A percentile compares a stretch with the other conserved stretches of the same genome.
phyloP scores from a whole-genome alignment of 2,329 filamentous ascomycete species.

The Cladophialophora bantiana region DNA sequence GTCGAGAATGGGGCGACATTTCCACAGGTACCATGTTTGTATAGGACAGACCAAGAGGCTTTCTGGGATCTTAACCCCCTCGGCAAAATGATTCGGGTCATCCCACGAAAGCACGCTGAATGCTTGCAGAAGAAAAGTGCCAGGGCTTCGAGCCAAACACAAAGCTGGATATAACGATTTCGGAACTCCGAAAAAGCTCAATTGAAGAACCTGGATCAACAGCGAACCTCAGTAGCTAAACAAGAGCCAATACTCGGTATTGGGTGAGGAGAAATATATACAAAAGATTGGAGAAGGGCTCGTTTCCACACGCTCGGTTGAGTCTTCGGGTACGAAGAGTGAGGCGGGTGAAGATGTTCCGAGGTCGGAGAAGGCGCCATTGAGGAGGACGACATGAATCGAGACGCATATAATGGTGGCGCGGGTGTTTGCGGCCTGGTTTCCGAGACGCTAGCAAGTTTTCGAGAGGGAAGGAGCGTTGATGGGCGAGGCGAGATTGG shows the following conservation, averaged over 20 bases:
- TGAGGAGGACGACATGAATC: constrained; percentile 26
- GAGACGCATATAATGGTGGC: constrained; percentile 17
- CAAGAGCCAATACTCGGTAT: not conserved
- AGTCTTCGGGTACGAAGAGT: constrained; percentile 9
- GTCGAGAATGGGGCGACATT: constrained; percentile 39
- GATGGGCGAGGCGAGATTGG: constrained; percentile 28
- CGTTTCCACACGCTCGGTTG: constrained; percentile 7
- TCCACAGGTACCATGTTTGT: constrained; percentile 30
- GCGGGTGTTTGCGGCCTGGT: constrained; percentile 1
- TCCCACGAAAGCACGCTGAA: constrained; percentile 4
- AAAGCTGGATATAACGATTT: not conserved
- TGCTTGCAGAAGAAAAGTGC: not conserved
- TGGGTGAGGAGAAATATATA: constrained; percentile 29
- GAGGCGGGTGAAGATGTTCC: constrained; percentile 15
- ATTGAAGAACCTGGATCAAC: not conserved
- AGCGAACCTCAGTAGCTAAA: not conserved
- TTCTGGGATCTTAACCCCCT: constrained; percentile 30
- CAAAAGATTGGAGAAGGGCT: constrained; percentile 11
- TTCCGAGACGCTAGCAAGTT: constrained; percentile 34
- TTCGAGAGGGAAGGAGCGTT: constrained; percentile 24
- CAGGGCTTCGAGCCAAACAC: not conserved
- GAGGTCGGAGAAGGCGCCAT: constrained; percentile 29
- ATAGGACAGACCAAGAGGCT: constrained; percentile 20
- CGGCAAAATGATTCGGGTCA: constrained; percentile 31
- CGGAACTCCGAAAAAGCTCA: not conserved